These are phyloP conservation scores for Perilla frutescens DNA, from an alignment of 257 asterid genomes.

Conservation along the genomic window DNA sequence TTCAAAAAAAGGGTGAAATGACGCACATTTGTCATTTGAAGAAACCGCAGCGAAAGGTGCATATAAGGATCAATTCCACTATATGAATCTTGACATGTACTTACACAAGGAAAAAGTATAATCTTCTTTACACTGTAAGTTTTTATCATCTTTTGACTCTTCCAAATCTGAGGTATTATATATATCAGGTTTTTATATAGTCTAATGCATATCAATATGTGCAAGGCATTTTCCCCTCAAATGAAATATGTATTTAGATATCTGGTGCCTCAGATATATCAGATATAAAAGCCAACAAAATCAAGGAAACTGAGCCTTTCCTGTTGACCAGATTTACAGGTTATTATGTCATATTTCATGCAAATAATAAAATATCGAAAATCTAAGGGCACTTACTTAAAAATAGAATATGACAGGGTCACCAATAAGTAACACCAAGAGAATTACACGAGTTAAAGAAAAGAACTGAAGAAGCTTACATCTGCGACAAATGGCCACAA, in stretches of 20 bases:
- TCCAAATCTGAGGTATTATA: slow-evolving; percentile 13
- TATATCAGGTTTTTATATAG: slow-evolving; percentile 4
- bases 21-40: background rate
- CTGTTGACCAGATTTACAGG: background rate
- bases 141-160: background rate
- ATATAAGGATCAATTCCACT: background rate
- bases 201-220: background rate
- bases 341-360: background rate
- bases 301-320: slow-evolving; percentile 3
- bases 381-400: background rate
- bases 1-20: background rate
- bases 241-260: background rate
- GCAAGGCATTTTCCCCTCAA: background rate
- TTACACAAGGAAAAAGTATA: background rate
- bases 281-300: slow-evolving; percentile 14
- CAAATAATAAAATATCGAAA: slow-evolving; percentile 5
- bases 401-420: slow-evolving; percentile 15
- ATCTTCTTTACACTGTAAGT: background rate
- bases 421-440: background rate
- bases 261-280: slow-evolving; percentile 19
- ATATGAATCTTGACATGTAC: background rate
- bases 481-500: slow-evolving; percentile 98
- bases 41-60: background rate
- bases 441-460: background rate
- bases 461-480: slow-evolving; percentile 59